Evolutionary conservation across 1,139 yeast species (phyloP).

Genomic region (Debaryomyces robertsiae): DNA sequence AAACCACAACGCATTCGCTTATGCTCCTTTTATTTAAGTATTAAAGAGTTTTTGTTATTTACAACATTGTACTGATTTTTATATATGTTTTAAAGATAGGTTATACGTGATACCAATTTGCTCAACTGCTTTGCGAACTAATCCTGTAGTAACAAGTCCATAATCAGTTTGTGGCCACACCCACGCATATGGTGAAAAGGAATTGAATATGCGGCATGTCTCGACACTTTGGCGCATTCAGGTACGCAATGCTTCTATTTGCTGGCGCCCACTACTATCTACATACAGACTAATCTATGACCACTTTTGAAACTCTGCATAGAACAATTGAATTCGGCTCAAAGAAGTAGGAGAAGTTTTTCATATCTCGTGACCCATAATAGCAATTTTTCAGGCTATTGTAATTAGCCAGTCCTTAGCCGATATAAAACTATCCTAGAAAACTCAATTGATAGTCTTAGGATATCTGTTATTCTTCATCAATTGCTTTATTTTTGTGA

Average conservation of each 20-base stretch:
- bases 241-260: too few relatives aligned
- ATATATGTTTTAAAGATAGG: constrained; percentile 8
- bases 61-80: constrained; percentile 4
- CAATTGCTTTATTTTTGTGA: background rate
- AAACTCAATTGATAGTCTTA: background rate
- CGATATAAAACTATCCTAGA: background rate
- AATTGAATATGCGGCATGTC: too few relatives aligned
- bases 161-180: too few relatives aligned
- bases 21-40: background rate
- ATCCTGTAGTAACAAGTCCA: too few relatives aligned
- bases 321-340: constrained; percentile 5
- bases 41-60: background rate
- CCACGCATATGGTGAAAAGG: too few relatives aligned
- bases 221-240: too few relatives aligned
- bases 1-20: too few relatives aligned
- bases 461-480: background rate
- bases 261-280: too few relatives aligned
- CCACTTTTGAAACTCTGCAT: background rate
- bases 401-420: constrained; percentile 7
- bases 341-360: constrained; percentile 5
- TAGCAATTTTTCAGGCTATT: constrained; percentile 7
- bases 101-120: constrained; percentile 3
- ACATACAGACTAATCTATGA: constrained; percentile 3
- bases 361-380: constrained; percentile 8
- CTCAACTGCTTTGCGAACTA: too few relatives aligned